A percentile compares a stretch with the other conserved stretches of the same genome.
Conservation (phyloP, 805 yeast species). For the Komagataella pseudopastoris region DNA sequence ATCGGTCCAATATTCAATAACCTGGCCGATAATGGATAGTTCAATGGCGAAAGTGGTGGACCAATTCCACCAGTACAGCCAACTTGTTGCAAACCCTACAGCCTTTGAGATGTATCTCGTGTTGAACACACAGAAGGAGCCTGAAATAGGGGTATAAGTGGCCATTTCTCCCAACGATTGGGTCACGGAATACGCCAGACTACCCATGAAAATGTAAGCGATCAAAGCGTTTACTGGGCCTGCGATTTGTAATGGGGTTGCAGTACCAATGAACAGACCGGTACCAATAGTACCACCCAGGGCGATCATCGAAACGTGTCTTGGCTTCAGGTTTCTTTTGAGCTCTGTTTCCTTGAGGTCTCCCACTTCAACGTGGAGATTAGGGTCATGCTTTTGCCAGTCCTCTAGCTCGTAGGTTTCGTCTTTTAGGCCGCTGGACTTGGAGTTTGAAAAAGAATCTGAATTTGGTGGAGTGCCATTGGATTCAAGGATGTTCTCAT, state of each 20-base stretch:
- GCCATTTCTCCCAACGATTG: conserved; percentile 77
- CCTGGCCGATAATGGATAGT: conserved; percentile 56
- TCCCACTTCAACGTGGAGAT: neutral
- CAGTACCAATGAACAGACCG: conserved; percentile 58
- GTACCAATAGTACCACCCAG: conserved; percentile 75
- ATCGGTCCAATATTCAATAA: conserved; percentile 51
- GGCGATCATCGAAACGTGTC: conserved; percentile 67
- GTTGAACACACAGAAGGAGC: conserved; percentile 60
- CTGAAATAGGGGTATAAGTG: conserved; percentile 56
- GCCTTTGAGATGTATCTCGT: conserved; percentile 59
- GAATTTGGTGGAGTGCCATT: neutral
- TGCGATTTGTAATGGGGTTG: conserved; percentile 36
- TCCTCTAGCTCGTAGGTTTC: neutral
- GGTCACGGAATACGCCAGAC: conserved; percentile 51
- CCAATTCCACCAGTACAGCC: conserved; percentile 71
- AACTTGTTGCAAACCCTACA: conserved; percentile 59
- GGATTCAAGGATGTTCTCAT: neutral
- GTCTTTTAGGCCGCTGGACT: neutral
- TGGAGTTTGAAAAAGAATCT: neutral
- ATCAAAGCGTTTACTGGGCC: conserved; percentile 63
- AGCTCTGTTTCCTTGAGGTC: neutral
- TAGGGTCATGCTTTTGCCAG: neutral
- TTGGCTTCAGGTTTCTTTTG: conserved; percentile 44
- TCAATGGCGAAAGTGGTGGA: conserved; percentile 67
- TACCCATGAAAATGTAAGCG: conserved; percentile 52